A percentile compares a stretch with the other conserved stretches of the same genome.
phyloP scores from a whole-genome alignment of 2,329 filamentous ascomycete genomes.

The Bipolaris cookei region DNA sequence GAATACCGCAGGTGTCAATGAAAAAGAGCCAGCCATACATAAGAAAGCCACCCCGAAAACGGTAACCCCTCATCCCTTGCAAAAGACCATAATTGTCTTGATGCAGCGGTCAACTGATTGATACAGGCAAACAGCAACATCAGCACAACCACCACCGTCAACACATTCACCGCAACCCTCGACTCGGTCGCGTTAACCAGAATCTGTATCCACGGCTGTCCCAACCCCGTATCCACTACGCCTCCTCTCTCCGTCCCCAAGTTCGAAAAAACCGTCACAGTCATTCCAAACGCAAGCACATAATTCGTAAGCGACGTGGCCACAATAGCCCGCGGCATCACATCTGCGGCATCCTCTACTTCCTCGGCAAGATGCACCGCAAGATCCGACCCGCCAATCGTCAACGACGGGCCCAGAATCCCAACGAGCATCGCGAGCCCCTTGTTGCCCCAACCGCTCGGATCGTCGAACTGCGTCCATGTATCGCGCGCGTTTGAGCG shows the following conservation, averaged over 20 bases:
- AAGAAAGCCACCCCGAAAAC: slow-evolving; percentile 17
- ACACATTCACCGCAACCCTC: slow-evolving; percentile 22
- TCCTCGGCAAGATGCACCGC: slow-evolving; percentile 45
- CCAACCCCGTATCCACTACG: slow-evolving; percentile 16
- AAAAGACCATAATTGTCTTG: slow-evolving; percentile 39
- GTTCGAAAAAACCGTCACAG: slow-evolving; percentile 19
- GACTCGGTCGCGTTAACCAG: slow-evolving; percentile 31
- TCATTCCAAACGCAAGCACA: slow-evolving; percentile 41
- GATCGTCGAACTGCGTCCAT: slow-evolving; percentile 55
- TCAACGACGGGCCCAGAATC: slow-evolving; percentile 38
- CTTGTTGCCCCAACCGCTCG: slow-evolving; percentile 49
- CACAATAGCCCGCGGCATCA: slow-evolving; percentile 46
- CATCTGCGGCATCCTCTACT: slow-evolving; percentile 29
- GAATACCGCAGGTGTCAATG: background rate
- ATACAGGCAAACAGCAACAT: slow-evolving; percentile 5
- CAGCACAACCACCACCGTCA: slow-evolving; percentile 14
- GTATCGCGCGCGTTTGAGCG: slow-evolving; percentile 47
- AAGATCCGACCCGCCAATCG: slow-evolving; percentile 43
- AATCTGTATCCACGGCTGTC: slow-evolving; percentile 30
- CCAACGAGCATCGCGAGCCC: slow-evolving; percentile 53
- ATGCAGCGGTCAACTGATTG: slow-evolving; percentile 23
- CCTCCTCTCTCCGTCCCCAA: slow-evolving; percentile 3
- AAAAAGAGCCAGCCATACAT: slow-evolving; percentile 16
- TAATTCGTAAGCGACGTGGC: slow-evolving; percentile 44
- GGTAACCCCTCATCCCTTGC: slow-evolving; percentile 37